Base-by-base conservation (phyloP, 2,329 filamentous ascomycete species). In the Thielaviopsis ethacetica region DNA sequence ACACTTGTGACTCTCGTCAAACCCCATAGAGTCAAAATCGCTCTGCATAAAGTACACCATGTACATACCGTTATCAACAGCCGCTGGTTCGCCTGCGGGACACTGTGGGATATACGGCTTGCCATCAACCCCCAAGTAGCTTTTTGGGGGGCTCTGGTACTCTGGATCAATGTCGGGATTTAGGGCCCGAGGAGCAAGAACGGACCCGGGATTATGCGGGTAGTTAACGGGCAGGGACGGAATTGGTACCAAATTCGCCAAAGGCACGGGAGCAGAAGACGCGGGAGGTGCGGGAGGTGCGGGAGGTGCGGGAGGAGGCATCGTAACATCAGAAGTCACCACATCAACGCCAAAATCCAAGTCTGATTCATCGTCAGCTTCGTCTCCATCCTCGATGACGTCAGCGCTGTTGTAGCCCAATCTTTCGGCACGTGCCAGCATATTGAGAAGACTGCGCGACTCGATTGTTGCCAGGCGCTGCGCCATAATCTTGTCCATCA, bases 341-440 rank as follows among this genome's bases (percentile, higher is more conserved):
- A 59, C 30, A 15, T 61, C 55, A 9, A 61, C 50, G 3, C 44
- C 56, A 53, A 59, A 27, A 27, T 61, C 56, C 44, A 59, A 27
- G 49, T 56, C 54, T 47, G 61, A 68, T 55, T 76, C 73, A 34
- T 75, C 72, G 13, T 79, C 68, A 2, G 78, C 69, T 58, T 82
- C 79, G 34, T 70, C 68, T 0, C 71, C 68, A n/a, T 58, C 57
- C 10, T 61, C 60, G 12, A 61, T 30, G 7, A 61, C 53, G 51
- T 61, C 60, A 9, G 34, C 57, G 22, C 53, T 27, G 3, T 54
- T 61, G 59, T 82, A 82, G 1, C 80, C 80, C 0, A 82, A 72
- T 2, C 80, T 76, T 63, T 80, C 77, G 1, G 79, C 78, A 41
- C 74, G 71, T 1, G 79, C 79, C 21, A 82, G 71, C 15, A 78